Base-by-base conservation (phyloP, 768 basidiomycete genomes). In the Macrolepiota fuliginosa region DNA sequence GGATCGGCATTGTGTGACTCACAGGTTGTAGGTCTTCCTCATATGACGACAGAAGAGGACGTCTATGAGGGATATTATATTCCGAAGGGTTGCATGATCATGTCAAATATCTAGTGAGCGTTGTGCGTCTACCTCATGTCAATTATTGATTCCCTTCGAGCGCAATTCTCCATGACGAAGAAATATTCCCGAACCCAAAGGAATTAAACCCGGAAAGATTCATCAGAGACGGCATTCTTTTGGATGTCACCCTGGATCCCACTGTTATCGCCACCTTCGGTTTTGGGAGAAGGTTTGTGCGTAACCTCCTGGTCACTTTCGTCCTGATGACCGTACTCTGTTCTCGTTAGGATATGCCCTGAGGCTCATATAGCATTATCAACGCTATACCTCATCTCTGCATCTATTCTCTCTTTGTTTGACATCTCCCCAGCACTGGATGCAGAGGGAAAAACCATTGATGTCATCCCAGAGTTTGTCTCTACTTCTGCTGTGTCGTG, bases 111-210 rank as follows among this genome's bases (percentile, higher is more conserved):
- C 4, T 29, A 57, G 45, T 47, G 32, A 29, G 45, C 37, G 12
- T 19, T 19, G 11, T 19, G 22, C 11, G 11, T 40, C 15, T 17
- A n/a, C 4, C 11, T 24, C 22, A 17, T n/a, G n/a, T 47, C 46
- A 47, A 10, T 11, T 9, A n/a, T 24, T 24, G n/a, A 68, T n/a
- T n/a, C n/a, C n/a, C n/a, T n/a, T n/a, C n/a, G n/a, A n/a, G n/a
- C n/a, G n/a, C n/a, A n/a, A n/a, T 69, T 54, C 64, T 67, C n/a
- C 74, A 74, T n/a, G 71, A 78, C 58, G 69, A 70, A 4, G 68
- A 65, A n/a, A n/a, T n/a, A n/a, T n/a, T n/a, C n/a, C n/a, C n/a
- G n/a, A n/a, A n/a, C n/a, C n/a, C n/a, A n/a, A 15, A 65, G 17
- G 63, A 53, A 15, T 78, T 78, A 63, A 62, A 68, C 12, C 68